These are phyloP conservation scores for Balamuthia mandrillaris DNA, from an alignment of 208 protist species.

Conservation along the genomic window DNA sequence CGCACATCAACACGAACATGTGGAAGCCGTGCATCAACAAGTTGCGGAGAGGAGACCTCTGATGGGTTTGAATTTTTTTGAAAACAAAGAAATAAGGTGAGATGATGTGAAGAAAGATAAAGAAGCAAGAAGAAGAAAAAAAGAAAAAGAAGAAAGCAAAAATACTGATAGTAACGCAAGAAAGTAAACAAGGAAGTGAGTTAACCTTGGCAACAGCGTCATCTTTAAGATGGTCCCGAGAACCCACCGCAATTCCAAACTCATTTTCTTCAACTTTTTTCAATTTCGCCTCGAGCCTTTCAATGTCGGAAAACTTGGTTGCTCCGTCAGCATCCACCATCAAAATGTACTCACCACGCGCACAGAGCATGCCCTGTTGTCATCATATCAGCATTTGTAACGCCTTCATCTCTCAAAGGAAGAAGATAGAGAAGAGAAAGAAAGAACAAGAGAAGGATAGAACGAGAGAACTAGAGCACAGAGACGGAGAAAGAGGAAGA, in stretches of 20 bases:
- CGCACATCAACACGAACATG: slow-evolving; percentile 63
- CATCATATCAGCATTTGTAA: too few relatives aligned
- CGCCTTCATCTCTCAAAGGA: too few relatives aligned
- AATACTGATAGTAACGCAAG: too few relatives aligned
- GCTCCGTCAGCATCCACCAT: slow-evolving; percentile 81
- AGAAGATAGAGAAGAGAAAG: too few relatives aligned
- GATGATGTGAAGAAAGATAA: too few relatives aligned
- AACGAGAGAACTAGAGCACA: neutral
- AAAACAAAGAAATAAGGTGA: too few relatives aligned
- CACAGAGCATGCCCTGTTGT: slow-evolving; percentile 64
- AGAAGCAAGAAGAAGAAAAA: too few relatives aligned
- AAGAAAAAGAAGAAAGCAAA: too few relatives aligned
- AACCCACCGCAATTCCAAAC: slow-evolving; percentile 61
- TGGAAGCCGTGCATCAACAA: slow-evolving; percentile 66
- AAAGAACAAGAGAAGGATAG: too few relatives aligned
- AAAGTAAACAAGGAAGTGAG: too few relatives aligned
- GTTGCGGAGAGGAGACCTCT: slow-evolving; percentile 54
- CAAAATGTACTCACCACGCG: slow-evolving; percentile 65
- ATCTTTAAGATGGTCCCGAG: slow-evolving; percentile 64
- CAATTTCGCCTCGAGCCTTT: slow-evolving; percentile 24
- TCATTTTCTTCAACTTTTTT: slow-evolving; percentile 35
- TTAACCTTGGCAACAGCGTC: slow-evolving; percentile 55
- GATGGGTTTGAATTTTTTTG: too few relatives aligned
- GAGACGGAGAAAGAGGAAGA: neutral
- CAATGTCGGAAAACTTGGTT: slow-evolving; percentile 69